phyloP scores from a whole-genome alignment of 1,284 basidiomycete species.

The Leccinum cinnamomeum region DNA sequence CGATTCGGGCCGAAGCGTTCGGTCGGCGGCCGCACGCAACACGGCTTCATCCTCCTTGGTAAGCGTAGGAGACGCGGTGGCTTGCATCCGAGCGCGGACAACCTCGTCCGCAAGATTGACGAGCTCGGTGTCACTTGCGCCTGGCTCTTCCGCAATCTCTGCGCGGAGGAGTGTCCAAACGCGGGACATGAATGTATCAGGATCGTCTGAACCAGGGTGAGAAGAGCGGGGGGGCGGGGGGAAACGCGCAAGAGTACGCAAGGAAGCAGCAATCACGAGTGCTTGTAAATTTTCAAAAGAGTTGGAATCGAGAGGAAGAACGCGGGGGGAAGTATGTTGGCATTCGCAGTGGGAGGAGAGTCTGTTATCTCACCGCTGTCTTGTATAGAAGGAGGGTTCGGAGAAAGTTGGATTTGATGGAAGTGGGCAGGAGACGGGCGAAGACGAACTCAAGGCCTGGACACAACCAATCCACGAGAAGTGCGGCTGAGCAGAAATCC shows the following conservation, averaged over 20 bases:
- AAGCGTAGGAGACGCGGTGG: slow-evolving; percentile 2
- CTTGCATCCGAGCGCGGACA: slow-evolving; percentile 39
- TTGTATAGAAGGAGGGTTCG: neutral
- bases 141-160: too few relatives aligned
- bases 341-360: slow-evolving; percentile 3
- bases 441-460: slow-evolving; percentile 45
- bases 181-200: too few relatives aligned
- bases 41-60: slow-evolving; percentile 43
- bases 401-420: slow-evolving; percentile 23
- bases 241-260: too few relatives aligned
- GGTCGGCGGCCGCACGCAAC: slow-evolving; percentile 57
- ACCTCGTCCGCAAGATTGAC: too few relatives aligned
- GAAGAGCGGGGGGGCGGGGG: too few relatives aligned
- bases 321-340: slow-evolving; percentile 55
- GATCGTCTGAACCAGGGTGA: too few relatives aligned
- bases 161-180: too few relatives aligned
- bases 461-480: slow-evolving; percentile 48
- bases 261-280: too few relatives aligned
- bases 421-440: slow-evolving; percentile 47
- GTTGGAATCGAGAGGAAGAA: slow-evolving; percentile 57
- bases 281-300: slow-evolving; percentile 46
- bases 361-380: slow-evolving; percentile 12
- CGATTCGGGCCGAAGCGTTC: slow-evolving; percentile 50
- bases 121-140: too few relatives aligned
- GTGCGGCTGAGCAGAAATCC: slow-evolving; percentile 16